Base-by-base conservation (phyloP, 768 basidiomycete species). In the Hirschioporus abietinus region DNA sequence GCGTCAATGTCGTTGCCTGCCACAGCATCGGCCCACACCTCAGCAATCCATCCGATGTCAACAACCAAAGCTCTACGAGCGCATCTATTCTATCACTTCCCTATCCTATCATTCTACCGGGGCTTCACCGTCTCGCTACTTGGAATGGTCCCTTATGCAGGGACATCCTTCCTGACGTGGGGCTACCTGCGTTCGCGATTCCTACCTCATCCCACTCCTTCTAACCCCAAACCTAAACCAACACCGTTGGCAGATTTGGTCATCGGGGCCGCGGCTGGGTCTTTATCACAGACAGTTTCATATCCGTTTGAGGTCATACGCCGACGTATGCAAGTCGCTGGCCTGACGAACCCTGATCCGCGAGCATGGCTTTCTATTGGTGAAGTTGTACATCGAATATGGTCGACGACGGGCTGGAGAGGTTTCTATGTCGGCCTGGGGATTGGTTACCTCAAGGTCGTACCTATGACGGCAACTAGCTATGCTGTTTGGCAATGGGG, bases 251-350 rank as follows among this genome's bases (percentile, higher is more conserved):
- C 88, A 18, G 91, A 98, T 79, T 85, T 98, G 7, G 78, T 79
- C 25, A 89, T 93, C 68, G 96, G 96, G 58, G 96, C 93, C 0
- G 75, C 94, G 9, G 89, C 96, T 0, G 96, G 96, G 27, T 86
- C 87, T 25, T 77, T 93, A 68, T 88, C 90, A 7, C 96, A 98
- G 78, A 96, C 95, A 1, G 87, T 86, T 18, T 93, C 92, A 35
- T 99, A 99, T 76, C 96, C 96, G 4, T 94, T 98, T 74, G 96
- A 99, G 74, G 90, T 99, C 64, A 83, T 96, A 24, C 85, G 96
- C 63, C 80, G 96, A 69, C 83, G 93, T 65, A 96, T 97, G 94
- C 96, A 99, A 77, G 94, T 98, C 2, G 95, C 95, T 1, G 95
- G 96, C 1, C 82, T 93, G 57, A 88, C 88, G 23, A 81, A 81